Evolutionary conservation across 2,329 filamentous ascomycete species (phyloP).

Genomic region (Hypoxylon sp.): DNA sequence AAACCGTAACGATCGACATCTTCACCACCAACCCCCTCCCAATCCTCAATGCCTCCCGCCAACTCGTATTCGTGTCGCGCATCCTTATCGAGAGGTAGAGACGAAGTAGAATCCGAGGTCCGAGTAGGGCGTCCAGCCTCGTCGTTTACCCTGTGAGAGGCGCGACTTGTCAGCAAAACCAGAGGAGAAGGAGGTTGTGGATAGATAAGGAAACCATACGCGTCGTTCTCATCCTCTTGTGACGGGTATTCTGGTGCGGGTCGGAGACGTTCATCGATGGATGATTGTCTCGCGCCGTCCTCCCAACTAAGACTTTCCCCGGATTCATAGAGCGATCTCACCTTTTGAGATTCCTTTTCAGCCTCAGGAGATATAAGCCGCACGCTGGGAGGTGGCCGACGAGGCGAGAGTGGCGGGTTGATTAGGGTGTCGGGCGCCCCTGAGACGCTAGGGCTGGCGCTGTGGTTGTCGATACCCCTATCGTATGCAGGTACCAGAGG

Average conservation of each 20-base stretch:
- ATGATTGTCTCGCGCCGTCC: slow-evolving; percentile 62
- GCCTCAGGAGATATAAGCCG: slow-evolving; percentile 65
- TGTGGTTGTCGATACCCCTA: slow-evolving; percentile 37
- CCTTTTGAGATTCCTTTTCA: slow-evolving; percentile 74
- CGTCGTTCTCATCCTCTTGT: slow-evolving; percentile 65
- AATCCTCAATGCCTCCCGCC: slow-evolving; percentile 73
- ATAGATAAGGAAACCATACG: slow-evolving; percentile 67
- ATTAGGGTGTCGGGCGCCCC: slow-evolving; percentile 24
- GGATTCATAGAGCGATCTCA: slow-evolving; percentile 73
- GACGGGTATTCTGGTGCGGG: slow-evolving; percentile 64
- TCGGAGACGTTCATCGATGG: slow-evolving; percentile 60
- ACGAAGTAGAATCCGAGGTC: slow-evolving; percentile 51
- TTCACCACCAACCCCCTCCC: slow-evolving; percentile 71
- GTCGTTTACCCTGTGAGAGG: slow-evolving; percentile 46
- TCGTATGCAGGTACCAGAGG: slow-evolving; percentile 45
- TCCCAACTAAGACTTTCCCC: slow-evolving; percentile 66
- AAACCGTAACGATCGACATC: slow-evolving; percentile 77
- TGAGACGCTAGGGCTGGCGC: slow-evolving; percentile 29
- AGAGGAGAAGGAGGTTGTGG: slow-evolving; percentile 40
- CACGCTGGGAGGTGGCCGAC: slow-evolving; percentile 58
- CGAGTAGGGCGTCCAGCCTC: slow-evolving; percentile 49
- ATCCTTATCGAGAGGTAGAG: slow-evolving; percentile 55
- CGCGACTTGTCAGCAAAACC: slow-evolving; percentile 48
- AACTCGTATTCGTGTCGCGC: slow-evolving; percentile 59
- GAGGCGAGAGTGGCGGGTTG: slow-evolving; percentile 33